Base-by-base conservation (phyloP, 345 rosid species). In the Lumnitzera littorea region DNA sequence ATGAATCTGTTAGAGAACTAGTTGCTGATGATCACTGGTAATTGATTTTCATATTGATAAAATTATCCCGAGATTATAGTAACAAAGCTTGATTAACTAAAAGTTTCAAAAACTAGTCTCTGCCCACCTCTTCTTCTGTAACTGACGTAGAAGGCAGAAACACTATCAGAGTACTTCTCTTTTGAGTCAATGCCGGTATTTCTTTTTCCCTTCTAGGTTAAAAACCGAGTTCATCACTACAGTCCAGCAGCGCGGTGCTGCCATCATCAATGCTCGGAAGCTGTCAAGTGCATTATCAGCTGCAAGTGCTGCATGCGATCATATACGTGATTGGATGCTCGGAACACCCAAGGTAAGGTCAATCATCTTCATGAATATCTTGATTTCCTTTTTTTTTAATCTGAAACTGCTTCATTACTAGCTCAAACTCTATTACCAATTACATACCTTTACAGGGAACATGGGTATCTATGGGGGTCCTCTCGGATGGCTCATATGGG, bases 381-480 rank as follows among this genome's bases (percentile, higher is more conserved):
- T 23, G 55, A 13, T 52, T 52, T 52, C 25, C 25, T 52, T 52
- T 12, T 52, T 6, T 17, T 8, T 8, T 25, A 16, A 8, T 16
- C 25, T 16, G 20, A 25, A 25, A 52, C 4, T 17, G 12, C 0
- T 36, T 9, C 11, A 36, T 6, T 36, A 36, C 5, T 17, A 8
- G 2, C 25, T 52, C 1, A 52, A 14, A 16, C 55, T n/a, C 16
- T 4, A 3, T 27, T 2, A 5, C 31, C 31, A 27, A 27, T 27
- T 27, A 27, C 31, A 27, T 5, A 27, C 4, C 31, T 5, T 52
- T 25, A 31, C 49, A 86, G 91, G 96, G 98, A 43, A 79, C 75
- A 24, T 87, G 90, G 91, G 89, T 82, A 25, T 91, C 98, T 29
- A 88, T 85, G 96, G 98, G 96, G 54, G 98, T 91, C 43, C 83